Conservation (phyloP, 2,329 filamentous ascomycete species). For the Tolypocladium sp. region DNA sequence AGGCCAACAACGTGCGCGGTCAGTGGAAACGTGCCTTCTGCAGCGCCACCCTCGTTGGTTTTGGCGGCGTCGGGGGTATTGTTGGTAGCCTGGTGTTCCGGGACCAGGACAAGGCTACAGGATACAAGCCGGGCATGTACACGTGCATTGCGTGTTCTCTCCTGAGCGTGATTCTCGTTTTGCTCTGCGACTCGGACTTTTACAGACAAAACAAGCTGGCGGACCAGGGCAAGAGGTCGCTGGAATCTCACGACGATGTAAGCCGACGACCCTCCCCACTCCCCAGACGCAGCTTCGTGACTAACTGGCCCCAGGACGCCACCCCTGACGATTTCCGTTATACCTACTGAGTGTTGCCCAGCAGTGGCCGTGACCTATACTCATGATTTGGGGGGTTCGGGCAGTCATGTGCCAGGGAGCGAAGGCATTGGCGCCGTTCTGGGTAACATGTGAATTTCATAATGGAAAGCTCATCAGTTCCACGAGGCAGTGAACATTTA, state of each 20-base stretch:
- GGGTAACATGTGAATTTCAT: too few relatives aligned
- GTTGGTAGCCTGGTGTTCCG: conserved; percentile 66
- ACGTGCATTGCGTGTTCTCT: conserved; percentile 43
- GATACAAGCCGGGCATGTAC: conserved; percentile 46
- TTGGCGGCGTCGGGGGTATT: conserved; percentile 73
- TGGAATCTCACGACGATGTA: conserved; percentile 39
- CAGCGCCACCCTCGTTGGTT: conserved; percentile 65
- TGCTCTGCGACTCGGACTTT: conserved; percentile 29
- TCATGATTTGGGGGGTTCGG: not conserved
- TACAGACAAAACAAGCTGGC: conserved; percentile 37
- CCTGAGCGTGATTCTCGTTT: conserved; percentile 36
- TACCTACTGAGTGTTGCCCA: not conserved
- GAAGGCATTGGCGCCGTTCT: too few relatives aligned
- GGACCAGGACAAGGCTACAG: conserved; percentile 37
- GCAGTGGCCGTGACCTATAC: not conserved
- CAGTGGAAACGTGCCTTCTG: conserved; percentile 83
- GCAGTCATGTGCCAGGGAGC: too few relatives aligned
- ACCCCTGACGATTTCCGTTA: not conserved
- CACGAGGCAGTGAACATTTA: too few relatives aligned
- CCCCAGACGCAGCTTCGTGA: not conserved
- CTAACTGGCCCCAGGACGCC: not conserved
- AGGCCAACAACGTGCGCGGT: conserved; percentile 80
- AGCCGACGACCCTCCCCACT: conserved; percentile 13
- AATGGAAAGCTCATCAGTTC: too few relatives aligned
- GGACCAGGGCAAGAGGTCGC: conserved; percentile 40